Base-by-base conservation (phyloP, 2,329 filamentous ascomycete species). In the Venturia asperata region DNA sequence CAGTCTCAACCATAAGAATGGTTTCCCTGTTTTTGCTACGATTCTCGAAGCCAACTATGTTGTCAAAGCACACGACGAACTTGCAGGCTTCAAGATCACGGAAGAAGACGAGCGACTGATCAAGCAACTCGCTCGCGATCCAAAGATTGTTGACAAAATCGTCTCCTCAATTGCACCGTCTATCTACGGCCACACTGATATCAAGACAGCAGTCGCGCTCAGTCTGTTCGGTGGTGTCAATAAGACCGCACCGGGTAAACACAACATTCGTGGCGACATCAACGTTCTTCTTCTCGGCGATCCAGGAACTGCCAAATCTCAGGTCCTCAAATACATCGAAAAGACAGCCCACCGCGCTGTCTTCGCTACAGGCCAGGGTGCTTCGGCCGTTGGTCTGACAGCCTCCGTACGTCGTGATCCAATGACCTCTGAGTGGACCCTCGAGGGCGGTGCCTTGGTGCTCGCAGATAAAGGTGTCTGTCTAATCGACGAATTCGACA, bases 401-500 rank as follows among this genome's bases (percentile, higher is more conserved):
- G 94, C 94, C 68, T 96, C 91, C 76, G 94, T 99, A 67, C 91
- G 94, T 69, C 90, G 93, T 68, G 94, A 99, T 74, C 94, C 94
- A 5, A 81, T 97, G 74, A 99, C 94, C 1, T 90, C 89, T 75
- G 94, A 99, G 78, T 99, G 94, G 93, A 97, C 94, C 6, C 81
- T 99, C 2, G 94, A 99, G 78, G 94, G 94, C 68, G 94, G 94
- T 73, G 94, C 94, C 4, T 82, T 99, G 13, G 94, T 99, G 72
- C 85, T 99, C 65, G 94, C 94, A 19, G 94, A 99, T 75, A 89
- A 91, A 69, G 94, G 94, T 49, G 96, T 91, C 19, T 97, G 94
- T 73, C 82, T 99, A 39, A 99, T 99, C 68, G 94, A 99, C 72
- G 94, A 99, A 77, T 99, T 99, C 72, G 94, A 99, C 84, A 99